These are phyloP conservation scores for Cystoderma amianthinum DNA, from an alignment of 768 basidiomycete species.

Conservation along the genomic window DNA sequence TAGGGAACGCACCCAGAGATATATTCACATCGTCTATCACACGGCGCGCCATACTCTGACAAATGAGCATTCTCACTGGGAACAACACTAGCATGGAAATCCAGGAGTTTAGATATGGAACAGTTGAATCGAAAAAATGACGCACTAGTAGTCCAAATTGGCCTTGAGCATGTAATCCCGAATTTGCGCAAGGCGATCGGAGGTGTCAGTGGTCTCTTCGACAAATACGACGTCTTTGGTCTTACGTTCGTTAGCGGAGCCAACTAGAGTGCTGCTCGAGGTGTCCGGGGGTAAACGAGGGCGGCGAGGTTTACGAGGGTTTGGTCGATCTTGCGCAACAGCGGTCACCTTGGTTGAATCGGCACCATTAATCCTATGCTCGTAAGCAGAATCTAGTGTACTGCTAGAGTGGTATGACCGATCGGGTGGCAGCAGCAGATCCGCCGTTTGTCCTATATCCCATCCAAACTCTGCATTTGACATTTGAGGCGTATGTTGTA, in stretches of 20 bases:
- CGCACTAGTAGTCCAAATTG: slow-evolving; percentile 71
- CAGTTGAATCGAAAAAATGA: slow-evolving; percentile 9
- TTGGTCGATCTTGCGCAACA: too few relatives aligned
- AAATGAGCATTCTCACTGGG: slow-evolving; percentile 80
- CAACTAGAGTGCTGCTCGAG: too few relatives aligned
- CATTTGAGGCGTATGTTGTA: too few relatives aligned
- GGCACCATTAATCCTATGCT: slow-evolving; percentile 62
- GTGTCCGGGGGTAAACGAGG: too few relatives aligned
- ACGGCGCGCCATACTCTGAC: slow-evolving; percentile 73
- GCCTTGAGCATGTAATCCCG: slow-evolving; percentile 63
- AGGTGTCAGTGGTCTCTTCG: slow-evolving; percentile 52
- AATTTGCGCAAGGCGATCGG: slow-evolving; percentile 51
- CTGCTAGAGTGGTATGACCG: slow-evolving; percentile 57
- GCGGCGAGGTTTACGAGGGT: too few relatives aligned
- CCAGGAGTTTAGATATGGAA: slow-evolving; percentile 7
- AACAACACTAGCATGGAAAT: slow-evolving; percentile 48
- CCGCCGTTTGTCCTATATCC: slow-evolving; percentile 24
- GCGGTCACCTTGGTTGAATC: slow-evolving; percentile 47
- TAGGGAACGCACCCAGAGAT: slow-evolving; percentile 55
- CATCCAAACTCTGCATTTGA: too few relatives aligned
- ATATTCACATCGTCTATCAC: slow-evolving; percentile 74
- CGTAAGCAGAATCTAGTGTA: slow-evolving; percentile 67
- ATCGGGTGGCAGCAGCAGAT: slow-evolving; percentile 27
- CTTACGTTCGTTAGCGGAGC: too few relatives aligned
- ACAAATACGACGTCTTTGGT: too few relatives aligned